Percentiles rank a stretch among this genome's conserved stretches.
Evolutionary conservation across 352 stramenopile genomes (phyloP).

Genomic region (Phytophthora capsici): DNA sequence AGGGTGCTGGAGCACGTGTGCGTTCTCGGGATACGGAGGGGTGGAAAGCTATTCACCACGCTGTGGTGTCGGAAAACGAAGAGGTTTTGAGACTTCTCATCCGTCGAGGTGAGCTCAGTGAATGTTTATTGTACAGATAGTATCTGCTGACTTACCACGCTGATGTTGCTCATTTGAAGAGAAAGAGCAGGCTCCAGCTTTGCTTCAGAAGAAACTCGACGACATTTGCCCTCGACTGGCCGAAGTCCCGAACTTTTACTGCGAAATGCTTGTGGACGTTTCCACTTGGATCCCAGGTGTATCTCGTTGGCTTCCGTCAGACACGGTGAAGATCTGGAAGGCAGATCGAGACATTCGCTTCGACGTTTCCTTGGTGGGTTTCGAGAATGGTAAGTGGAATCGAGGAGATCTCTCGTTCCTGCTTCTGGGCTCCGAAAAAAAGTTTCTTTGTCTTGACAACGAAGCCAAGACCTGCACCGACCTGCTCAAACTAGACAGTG

Average conservation of each 20-base stretch:
- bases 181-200: constrained; percentile 61
- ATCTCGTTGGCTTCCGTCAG: constrained; percentile 71
- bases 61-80: constrained; percentile 65
- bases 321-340: constrained; percentile 85
- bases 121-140: neutral
- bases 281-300: constrained; percentile 77
- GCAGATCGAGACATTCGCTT: constrained; percentile 61
- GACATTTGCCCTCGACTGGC: constrained; percentile 50
- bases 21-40: constrained; percentile 61
- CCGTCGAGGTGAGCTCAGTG: constrained; percentile 36
- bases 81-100: constrained; percentile 64
- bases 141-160: neutral
- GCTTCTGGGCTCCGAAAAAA: constrained; percentile 44
- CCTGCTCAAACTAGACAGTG: constrained; percentile 38
- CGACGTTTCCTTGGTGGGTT: constrained; percentile 71
- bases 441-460: constrained; percentile 69
- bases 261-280: constrained; percentile 69
- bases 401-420: constrained; percentile 73
- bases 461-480: constrained; percentile 53
- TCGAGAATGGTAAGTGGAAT: constrained; percentile 66
- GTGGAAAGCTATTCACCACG: constrained; percentile 75
- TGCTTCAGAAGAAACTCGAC: constrained; percentile 62
- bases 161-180: constrained; percentile 33
- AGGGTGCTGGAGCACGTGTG: constrained; percentile 68
- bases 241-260: constrained; percentile 68